Base-by-base conservation (phyloP, 2,329 filamentous ascomycete genomes). In the Chaetomium globosum region DNA sequence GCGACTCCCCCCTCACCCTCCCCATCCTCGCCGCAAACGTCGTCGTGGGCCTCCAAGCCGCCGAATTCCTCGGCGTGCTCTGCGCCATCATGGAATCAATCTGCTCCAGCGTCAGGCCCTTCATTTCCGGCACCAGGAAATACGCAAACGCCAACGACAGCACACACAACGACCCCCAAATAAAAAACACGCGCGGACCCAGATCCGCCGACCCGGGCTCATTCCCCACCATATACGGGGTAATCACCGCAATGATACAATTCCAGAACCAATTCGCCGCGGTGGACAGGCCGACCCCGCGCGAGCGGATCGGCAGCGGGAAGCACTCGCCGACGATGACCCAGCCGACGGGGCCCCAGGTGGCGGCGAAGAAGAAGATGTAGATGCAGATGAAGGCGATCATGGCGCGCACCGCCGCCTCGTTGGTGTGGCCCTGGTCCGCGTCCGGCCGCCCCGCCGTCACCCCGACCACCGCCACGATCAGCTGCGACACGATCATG, bases 331-430 rank as follows among this genome's bases (percentile, higher is more conserved):
- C 89, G 71, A 91, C 89, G 63, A 92, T 82, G 52, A 85, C 84
- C 87, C 87, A 89, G 5, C 61, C 68, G 12, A 74, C 85, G 1
- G 90, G 89, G 51, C 89, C 90, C 89, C 89, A 93, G 59, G 89
- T 92, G 23, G 82, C 83, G 59, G 89, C 89, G 76, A 92, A 93
- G 84, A 89, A 91, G 80, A 89, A 87, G 78, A 93, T 91, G 82
- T 90, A 90, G 79, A 93, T 85, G 79, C 86, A 89, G 75, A 91
- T 91, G 80, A 92, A 91, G 61, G 88, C 85, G 70, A 92, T 90
- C 79, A 89, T 84, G 49, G 86, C 83, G 46, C 72, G 72, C 49
- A 76, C 73, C n/a, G 77, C 77, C 13, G 59, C 59, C 28, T 65
- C 77, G 70, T 78, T 80, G 26, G 26, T 26, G 49, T 80, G 33